Percentiles rank a stretch among this genome's conserved stretches.
Conservation (phyloP, 768 basidiomycete genomes). For the Tubosaeta sp. region DNA sequence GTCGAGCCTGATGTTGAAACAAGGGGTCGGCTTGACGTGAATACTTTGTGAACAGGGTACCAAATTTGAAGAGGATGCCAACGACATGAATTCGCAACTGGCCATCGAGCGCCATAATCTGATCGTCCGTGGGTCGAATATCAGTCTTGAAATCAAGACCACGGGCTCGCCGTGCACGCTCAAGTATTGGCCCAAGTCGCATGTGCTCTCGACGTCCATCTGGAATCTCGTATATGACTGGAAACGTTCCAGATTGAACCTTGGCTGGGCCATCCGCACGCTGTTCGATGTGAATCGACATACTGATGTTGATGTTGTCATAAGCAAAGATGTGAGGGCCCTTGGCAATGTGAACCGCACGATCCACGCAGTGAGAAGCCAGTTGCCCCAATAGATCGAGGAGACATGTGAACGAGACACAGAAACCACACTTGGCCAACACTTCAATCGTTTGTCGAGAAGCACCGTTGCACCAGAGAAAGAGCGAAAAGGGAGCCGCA, state of each 20-base stretch:
- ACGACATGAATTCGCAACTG: too few species aligned
- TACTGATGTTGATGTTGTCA: constrained; percentile 30
- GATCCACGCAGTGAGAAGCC: too few species aligned
- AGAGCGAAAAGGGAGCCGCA: too few species aligned
- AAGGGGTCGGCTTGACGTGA: background rate
- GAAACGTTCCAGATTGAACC: constrained; percentile 35
- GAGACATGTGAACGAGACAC: too few species aligned
- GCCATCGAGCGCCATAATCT: too few species aligned
- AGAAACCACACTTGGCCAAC: too few species aligned
- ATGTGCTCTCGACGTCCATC: background rate
- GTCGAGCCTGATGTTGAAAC: background rate
- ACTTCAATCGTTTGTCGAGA: too few species aligned
- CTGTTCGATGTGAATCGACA: constrained; percentile 33
- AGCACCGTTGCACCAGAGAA: too few species aligned
- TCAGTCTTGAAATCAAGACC: background rate
- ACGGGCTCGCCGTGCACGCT: background rate
- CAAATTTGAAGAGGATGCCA: too few species aligned
- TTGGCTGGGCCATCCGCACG: constrained; percentile 21
- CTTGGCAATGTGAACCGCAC: background rate
- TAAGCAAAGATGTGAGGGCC: constrained; percentile 6
- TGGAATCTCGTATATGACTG: constrained; percentile 27
- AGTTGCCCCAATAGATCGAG: too few species aligned
- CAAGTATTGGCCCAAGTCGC: background rate
- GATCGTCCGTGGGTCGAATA: too few species aligned
- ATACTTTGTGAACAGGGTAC: background rate